Conservation (phyloP, 495 filamentous ascomycete genomes). For the Achaetomiella virescens region DNA sequence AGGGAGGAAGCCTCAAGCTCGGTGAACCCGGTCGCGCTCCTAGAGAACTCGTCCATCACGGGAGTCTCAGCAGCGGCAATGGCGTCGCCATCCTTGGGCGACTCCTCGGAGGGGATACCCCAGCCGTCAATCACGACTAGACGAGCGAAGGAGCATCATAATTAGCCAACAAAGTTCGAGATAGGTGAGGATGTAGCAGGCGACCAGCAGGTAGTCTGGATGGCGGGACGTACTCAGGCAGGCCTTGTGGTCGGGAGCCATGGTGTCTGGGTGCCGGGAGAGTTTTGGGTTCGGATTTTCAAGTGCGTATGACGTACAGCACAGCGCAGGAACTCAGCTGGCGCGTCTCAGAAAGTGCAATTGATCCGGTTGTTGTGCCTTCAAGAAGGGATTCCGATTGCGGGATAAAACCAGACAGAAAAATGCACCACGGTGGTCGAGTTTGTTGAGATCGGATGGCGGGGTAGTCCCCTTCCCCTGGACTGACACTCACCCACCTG, state of each 20-base stretch:
- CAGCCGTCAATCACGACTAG: conserved; percentile 96
- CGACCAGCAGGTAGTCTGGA: conserved; percentile 40
- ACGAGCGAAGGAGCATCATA: conserved; percentile 39
- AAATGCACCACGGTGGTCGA: conserved; percentile 1
- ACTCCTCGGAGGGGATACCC: conserved; percentile 77
- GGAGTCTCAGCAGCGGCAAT: conserved; percentile 90
- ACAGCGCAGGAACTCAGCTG: background rate
- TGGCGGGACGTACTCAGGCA: conserved; percentile 68
- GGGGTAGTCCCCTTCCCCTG: conserved; percentile 15
- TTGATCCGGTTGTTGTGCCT: background rate
- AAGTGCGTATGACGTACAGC: background rate
- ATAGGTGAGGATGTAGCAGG: conserved; percentile 44
- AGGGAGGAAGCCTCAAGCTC: conserved; percentile 92
- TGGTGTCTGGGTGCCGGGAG: conserved; percentile 31
- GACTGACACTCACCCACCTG: conserved; percentile 16
- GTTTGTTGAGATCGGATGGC: conserved; percentile 24
- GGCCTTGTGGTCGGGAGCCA: conserved; percentile 87
- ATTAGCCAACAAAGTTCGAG: conserved; percentile 51
- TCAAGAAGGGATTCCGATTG: conserved; percentile 3
- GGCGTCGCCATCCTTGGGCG: conserved; percentile 81
- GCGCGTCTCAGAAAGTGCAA: background rate
- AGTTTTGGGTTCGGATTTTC: conserved; percentile 1
- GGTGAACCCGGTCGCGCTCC: conserved; percentile 42
- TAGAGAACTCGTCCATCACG: conserved; percentile 44
- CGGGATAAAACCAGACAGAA: conserved; percentile 24